Evolutionary conservation across 257 asterid genomes (phyloP).

Genomic region (Solanum lycopersicoides): DNA sequence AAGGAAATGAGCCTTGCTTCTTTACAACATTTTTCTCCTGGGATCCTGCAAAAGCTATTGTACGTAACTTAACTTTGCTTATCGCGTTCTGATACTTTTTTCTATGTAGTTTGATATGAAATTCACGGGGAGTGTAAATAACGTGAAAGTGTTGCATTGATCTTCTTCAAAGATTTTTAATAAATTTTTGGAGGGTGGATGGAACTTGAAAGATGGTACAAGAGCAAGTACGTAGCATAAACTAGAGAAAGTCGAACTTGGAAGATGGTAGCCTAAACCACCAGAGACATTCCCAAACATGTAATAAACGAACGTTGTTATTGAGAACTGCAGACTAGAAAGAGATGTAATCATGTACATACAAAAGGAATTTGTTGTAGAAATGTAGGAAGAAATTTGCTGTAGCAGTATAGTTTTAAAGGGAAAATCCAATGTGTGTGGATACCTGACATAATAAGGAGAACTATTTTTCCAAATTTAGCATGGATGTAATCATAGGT

Average conservation of each 20-base stretch:
- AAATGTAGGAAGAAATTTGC: background rate
- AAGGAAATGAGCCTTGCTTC: slow-evolving; percentile 96
- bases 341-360: background rate
- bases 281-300: background rate
- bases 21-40: slow-evolving; percentile 83
- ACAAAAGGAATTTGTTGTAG: background rate
- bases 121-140: background rate
- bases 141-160: background rate
- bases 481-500: background rate
- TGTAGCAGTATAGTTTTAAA: background rate
- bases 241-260: background rate
- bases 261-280: background rate
- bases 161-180: background rate
- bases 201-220: background rate
- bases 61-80: slow-evolving; percentile 21
- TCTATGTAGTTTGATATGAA: background rate
- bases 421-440: background rate
- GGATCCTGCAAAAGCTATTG: slow-evolving; percentile 94
- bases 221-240: background rate
- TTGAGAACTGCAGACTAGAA: background rate
- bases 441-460: background rate
- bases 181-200: background rate
- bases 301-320: background rate
- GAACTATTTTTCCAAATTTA: background rate
- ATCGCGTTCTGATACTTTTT: background rate